Evolutionary conservation across 345 rosid species (phyloP), one percentile per base, ranked within the genome.

Genomic region (Hypericum perforatum): DNA sequence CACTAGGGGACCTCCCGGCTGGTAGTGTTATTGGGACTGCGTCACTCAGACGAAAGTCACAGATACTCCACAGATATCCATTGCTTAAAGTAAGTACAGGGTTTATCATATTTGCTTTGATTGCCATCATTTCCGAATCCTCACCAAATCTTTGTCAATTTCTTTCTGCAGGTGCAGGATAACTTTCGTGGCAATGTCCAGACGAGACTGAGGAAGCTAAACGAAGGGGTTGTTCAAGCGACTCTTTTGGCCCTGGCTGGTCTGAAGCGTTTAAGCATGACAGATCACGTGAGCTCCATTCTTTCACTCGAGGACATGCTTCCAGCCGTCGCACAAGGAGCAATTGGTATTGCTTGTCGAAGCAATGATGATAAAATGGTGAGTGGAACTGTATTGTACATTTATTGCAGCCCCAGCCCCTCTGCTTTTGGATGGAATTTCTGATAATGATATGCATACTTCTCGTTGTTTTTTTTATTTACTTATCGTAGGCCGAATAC

Each of bases 261-360:
- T 47, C 92, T 92, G 8, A 92, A 79, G 69, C 89, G 98, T 60
- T 61, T 92, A 62, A 77, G 68, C 65, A 88, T 92, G 95, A 88
- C 87, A 3, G 97, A 85, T 59, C 83, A 85, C 48, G 97, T 88
- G 37, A 72, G 95, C 45, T 73, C 84, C 37, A 62, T 78, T 56
- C 84, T 92, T 51, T 63, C 97, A 29, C 69, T 88, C 1, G 84
- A 88, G 53, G 95, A 88, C 56, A 92, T 92, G 97, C 97, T 92
- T 61, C 98, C 98, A 8, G 98, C 98, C 46, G 98, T 92, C 78
- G 98, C 98, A 57, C 98, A 92, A 69, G 98, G 98, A 16, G 98
- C 98, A 7, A 92, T 92, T 53, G 98, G 98, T 61, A 88, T 92
- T 63, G 97, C 98, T 37, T 88, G 98, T 67, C 76, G 95, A 69